A percentile compares a stretch with the other conserved stretches of the same genome.
Conservation (phyloP, 2,329 filamentous ascomycete genomes). For the Phaeophleospora eucalypticola region DNA sequence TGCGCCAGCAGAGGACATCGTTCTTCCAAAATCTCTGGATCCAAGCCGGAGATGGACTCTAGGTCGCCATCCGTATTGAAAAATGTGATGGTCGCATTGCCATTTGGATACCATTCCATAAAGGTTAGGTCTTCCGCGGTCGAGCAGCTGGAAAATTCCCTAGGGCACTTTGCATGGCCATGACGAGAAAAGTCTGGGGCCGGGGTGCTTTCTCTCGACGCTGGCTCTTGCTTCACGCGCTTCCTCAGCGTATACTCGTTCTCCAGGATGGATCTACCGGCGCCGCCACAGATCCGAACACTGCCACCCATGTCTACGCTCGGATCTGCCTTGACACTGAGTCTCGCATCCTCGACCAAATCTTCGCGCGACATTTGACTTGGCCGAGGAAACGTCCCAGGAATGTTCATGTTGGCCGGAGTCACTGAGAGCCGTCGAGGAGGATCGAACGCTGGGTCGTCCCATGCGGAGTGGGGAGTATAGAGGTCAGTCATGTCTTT, state of each 20-base stretch:
- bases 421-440: not conserved
- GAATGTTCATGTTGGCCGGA: not conserved
- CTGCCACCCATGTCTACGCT: too few relatives aligned
- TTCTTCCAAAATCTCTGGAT: constrained; percentile 30
- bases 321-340: too few relatives aligned
- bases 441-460: not conserved
- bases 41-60: constrained; percentile 34
- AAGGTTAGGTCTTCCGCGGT: constrained; percentile 16
- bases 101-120: constrained; percentile 18
- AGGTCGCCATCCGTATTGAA: constrained; percentile 32
- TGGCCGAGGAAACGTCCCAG: not conserved
- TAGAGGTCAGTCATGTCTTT: too few relatives aligned
- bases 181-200: constrained; percentile 1
- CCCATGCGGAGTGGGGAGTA: too few relatives aligned
- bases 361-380: too few relatives aligned
- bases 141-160: constrained; percentile 4
- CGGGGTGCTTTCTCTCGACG: too few relatives aligned
- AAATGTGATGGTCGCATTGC: constrained; percentile 31
- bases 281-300: too few relatives aligned
- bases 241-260: too few relatives aligned
- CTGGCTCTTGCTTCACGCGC: too few relatives aligned
- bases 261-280: too few relatives aligned
- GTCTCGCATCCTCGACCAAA: too few relatives aligned
- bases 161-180: constrained; percentile 6
- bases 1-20: constrained; percentile 38